Base-by-base conservation (phyloP, 257 asterid species). In the Eustoma russellianum region DNA sequence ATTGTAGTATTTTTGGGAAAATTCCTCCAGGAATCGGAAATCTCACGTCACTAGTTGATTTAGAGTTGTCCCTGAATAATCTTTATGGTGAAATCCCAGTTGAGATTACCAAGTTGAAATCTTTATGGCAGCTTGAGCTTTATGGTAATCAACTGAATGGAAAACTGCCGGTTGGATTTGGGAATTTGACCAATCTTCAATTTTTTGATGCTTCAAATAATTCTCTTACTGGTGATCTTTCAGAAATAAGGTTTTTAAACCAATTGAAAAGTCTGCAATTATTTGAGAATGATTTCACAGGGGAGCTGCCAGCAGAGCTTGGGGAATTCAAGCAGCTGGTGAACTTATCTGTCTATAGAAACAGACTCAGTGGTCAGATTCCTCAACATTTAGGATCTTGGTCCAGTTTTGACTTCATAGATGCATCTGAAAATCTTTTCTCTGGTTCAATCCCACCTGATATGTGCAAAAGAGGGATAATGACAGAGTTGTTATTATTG, bases 1-100 rank as follows among this genome's bases (percentile, higher is more conserved):
- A 77, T 53, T 84, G 94, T 51, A 77, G 84, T 61, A 72, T 91
- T 38, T 70, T 46, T 43, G 98, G 97, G 7, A 46, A 48, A 41
- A 87, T 91, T 48, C 97, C 96, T 0, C 71, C 79, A 7, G 89
- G 51, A 48, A 91, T 91, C 56, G 94, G 97, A 41, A 72, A 84
- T 51, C 83, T 91, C 0, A 74, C 65, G 0, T 75, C 74, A 53
- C 71, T 91, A 5, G 34, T 74, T 10, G 12, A 85, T 2, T 65
- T 91, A 50, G 95, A 91, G 68, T 18, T 87, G 40, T 38, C 95
- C 0, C 55, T 33, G 71, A 91, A 91, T 70, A 12, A 19, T 17
- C 34, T 91, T 1, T 56, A 83, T 14, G 98, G 98, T 0, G 74
- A 34, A 40, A 80, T 91, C 41, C 98, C 98, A 0, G 40, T 2